Conservation (phyloP, 1,284 basidiomycete genomes). For the Ceratobasidium sp. region DNA sequence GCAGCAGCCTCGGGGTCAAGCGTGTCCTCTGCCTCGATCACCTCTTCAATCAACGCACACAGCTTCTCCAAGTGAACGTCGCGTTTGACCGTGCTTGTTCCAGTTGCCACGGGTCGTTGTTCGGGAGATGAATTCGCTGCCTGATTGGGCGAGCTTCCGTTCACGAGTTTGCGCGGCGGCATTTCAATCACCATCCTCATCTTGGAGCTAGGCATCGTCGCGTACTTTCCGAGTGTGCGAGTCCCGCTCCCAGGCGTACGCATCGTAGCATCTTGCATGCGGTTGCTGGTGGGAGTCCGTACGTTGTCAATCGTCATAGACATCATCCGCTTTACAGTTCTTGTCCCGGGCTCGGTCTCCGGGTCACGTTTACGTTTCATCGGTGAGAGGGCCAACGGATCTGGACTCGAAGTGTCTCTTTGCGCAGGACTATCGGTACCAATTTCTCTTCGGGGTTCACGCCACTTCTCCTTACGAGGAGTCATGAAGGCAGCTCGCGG, state of each 20-base stretch:
- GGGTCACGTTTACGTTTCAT: slow-evolving; percentile 35
- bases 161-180: slow-evolving; percentile 51
- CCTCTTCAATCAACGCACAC: slow-evolving; percentile 76
- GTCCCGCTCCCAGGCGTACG: slow-evolving; percentile 20
- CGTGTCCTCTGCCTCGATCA: slow-evolving; percentile 88
- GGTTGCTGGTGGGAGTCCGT: slow-evolving; percentile 4
- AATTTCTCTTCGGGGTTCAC: slow-evolving; percentile 39
- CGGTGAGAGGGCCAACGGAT: slow-evolving; percentile 30
- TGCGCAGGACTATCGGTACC: slow-evolving; percentile 25
- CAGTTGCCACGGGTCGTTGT: slow-evolving; percentile 1
- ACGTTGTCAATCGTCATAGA: slow-evolving; percentile 70
- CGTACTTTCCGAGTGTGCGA: slow-evolving; percentile 12
- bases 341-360: slow-evolving; percentile 62
- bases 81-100: slow-evolving; percentile 40
- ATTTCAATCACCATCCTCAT: slow-evolving; percentile 33
- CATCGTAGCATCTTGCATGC: slow-evolving; percentile 29
- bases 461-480: slow-evolving; percentile 43
- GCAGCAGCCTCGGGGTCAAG: slow-evolving; percentile 71
- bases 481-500: slow-evolving; percentile 33
- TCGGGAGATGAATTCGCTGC: slow-evolving; percentile 64
- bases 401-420: slow-evolving; percentile 40
- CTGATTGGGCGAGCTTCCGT: slow-evolving; percentile 78
- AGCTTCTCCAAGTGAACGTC: slow-evolving; percentile 77
- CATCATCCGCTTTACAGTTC: slow-evolving; percentile 82
- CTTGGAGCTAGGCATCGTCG: neutral